Conservation (phyloP, 2,329 filamentous ascomycete species). For the Colletotrichum costaricense region DNA sequence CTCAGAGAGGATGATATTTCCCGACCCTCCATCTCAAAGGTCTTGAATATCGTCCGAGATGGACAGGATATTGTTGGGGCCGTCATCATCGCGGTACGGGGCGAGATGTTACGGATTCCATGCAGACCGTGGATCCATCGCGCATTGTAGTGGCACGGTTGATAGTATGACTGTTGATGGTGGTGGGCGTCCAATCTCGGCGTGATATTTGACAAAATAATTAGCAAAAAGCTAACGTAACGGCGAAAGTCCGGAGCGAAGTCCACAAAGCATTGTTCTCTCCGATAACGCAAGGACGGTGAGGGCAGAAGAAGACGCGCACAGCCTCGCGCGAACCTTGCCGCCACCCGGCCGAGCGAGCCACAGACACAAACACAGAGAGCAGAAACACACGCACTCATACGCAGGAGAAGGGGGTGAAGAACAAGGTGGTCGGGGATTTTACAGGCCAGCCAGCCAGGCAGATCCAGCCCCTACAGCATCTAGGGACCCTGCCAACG, state of each 20-base stretch:
- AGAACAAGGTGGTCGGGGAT: constrained; percentile 1
- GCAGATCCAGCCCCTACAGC: constrained; percentile 7
- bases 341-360: constrained; percentile 7
- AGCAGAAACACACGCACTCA: neutral
- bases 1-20: constrained; percentile 15
- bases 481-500: constrained; percentile 15
- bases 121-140: neutral
- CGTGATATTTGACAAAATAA: neutral
- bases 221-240: constrained; percentile 2
- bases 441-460: neutral
- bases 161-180: neutral
- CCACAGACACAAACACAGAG: neutral
- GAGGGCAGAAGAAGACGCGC: neutral
- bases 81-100: neutral
- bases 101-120: neutral
- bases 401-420: neutral
- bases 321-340: constrained; percentile 23
- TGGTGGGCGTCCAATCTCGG: neutral
- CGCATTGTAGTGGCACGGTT: neutral
- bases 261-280: constrained; percentile 33
- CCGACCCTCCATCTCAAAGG: constrained; percentile 26
- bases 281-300: constrained; percentile 17
- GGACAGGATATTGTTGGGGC: constrained; percentile 3
- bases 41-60: neutral
- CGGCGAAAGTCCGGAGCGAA: neutral